These are phyloP conservation scores for Spinellus fusiger DNA, from an alignment of 192 early-diverging fungal genomes.

Conservation along the genomic window DNA sequence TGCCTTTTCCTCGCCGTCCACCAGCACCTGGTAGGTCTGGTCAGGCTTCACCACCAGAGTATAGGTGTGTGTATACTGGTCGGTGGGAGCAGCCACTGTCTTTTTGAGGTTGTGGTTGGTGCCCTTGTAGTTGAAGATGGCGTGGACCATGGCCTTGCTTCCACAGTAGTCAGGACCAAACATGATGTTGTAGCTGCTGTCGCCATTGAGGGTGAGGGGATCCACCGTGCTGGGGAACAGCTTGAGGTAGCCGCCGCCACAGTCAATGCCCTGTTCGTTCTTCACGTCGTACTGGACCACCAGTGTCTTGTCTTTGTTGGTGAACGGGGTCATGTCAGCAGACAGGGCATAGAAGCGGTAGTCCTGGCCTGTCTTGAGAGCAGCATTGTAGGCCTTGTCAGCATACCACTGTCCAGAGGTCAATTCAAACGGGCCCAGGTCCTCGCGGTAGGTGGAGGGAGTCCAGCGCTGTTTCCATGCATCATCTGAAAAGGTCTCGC, in stretches of 20 bases:
- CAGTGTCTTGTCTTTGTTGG: slow-evolving; percentile 79
- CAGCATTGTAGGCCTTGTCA: slow-evolving; percentile 58
- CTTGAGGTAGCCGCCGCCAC: slow-evolving; percentile 89
- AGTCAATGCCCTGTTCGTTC: slow-evolving; percentile 86
- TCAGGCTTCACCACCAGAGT: slow-evolving; percentile 78
- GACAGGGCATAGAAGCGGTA: slow-evolving; percentile 83
- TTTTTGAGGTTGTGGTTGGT: slow-evolving; percentile 80
- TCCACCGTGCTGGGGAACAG: slow-evolving; percentile 80
- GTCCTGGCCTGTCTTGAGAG: slow-evolving; percentile 77
- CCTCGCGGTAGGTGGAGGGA: slow-evolving; percentile 53
- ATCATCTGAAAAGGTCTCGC: slow-evolving; percentile 76
- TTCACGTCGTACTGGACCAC: slow-evolving; percentile 89
- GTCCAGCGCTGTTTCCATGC: slow-evolving; percentile 69
- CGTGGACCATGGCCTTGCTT: slow-evolving; percentile 83
- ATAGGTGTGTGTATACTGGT: slow-evolving; percentile 84
- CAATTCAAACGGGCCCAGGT: slow-evolving; percentile 71
- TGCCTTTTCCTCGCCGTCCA: slow-evolving; percentile 75
- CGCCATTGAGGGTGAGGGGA: slow-evolving; percentile 73
- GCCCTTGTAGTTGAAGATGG: slow-evolving; percentile 93
- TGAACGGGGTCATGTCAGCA: slow-evolving; percentile 64
- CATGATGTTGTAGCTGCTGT: slow-evolving; percentile 77
- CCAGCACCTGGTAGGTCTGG: slow-evolving; percentile 68
- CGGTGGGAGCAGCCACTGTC: slow-evolving; percentile 60
- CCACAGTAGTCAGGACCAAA: slow-evolving; percentile 96
- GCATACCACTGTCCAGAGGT: slow-evolving; percentile 70